These are phyloP conservation scores for Pythium periplocum DNA, from an alignment of 352 stramenopile genomes.

Conservation along the genomic window DNA sequence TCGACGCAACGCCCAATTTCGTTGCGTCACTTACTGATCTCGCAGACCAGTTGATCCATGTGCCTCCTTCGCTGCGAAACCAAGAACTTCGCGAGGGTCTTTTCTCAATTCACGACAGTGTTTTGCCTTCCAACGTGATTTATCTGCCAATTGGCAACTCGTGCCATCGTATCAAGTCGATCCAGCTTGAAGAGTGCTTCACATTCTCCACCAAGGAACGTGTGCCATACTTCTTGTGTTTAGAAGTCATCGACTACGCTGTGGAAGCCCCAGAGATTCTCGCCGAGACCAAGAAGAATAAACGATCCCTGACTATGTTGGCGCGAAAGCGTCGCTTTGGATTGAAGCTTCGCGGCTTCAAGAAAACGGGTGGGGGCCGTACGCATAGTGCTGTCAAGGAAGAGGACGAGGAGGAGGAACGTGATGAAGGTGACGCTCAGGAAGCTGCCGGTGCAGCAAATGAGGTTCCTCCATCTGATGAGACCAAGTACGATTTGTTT, in stretches of 20 bases:
- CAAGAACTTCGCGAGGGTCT: constrained; percentile 41
- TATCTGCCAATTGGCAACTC: constrained; percentile 77
- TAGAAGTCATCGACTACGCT: constrained; percentile 79
- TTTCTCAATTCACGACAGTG: constrained; percentile 35
- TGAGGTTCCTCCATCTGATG: too few relatives aligned
- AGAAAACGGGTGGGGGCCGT: constrained; percentile 7
- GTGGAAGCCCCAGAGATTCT: neutral
- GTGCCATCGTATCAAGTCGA: constrained; percentile 66
- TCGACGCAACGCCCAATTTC: constrained; percentile 65
- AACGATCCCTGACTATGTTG: neutral
- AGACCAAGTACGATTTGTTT: constrained; percentile 3
- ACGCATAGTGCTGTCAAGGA: neutral
- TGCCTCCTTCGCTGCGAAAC: constrained; percentile 41
- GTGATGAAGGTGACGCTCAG: too few relatives aligned
- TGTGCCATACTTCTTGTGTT: constrained; percentile 78
- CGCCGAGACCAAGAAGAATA: constrained; percentile 5
- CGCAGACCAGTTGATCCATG: constrained; percentile 53
- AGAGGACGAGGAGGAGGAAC: constrained; percentile 1
- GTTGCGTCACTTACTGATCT: constrained; percentile 63
- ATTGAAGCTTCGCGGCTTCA: constrained; percentile 14
- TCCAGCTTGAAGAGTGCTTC: constrained; percentile 74
- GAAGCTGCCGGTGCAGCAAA: too few relatives aligned
- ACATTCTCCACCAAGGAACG: constrained; percentile 81
- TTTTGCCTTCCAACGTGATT: constrained; percentile 67
- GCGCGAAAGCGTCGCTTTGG: constrained; percentile 11